Evolutionary conservation across 805 yeast genomes (phyloP).

Genomic region (Kregervanrija pseudodelftensis): DNA sequence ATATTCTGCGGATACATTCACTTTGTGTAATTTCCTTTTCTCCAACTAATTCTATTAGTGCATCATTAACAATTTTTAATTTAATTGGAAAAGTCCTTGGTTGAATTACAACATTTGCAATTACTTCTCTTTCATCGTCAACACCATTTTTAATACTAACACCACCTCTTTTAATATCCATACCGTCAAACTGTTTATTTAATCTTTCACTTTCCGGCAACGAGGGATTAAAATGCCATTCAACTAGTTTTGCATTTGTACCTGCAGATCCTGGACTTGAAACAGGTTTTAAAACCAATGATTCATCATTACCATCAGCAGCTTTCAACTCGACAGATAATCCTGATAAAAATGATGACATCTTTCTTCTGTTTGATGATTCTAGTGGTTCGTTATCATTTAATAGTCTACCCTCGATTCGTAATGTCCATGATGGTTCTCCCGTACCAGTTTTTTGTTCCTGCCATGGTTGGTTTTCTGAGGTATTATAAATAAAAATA

Average conservation of each 20-base stretch:
- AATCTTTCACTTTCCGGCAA: conserved; percentile 25
- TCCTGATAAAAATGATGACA: conserved; percentile 76
- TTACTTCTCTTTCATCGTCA: conserved; percentile 39
- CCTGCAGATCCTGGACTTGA: conserved; percentile 13
- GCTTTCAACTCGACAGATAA: conserved; percentile 67
- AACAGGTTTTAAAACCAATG: conserved; percentile 15
- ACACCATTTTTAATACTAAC: conserved; percentile 22
- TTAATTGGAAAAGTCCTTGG: conserved; percentile 69
- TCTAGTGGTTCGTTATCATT: conserved; percentile 38
- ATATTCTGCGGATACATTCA: conserved; percentile 48
- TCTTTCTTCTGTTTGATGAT: conserved; percentile 47
- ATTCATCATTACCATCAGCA: conserved; percentile 20
- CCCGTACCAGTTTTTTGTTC: conserved; percentile 12
- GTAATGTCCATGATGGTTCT: conserved; percentile 67
- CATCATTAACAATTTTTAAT: conserved; percentile 53
- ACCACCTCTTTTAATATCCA: conserved; percentile 82
- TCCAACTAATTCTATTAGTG: conserved; percentile 66
- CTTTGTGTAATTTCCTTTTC: conserved; percentile 76
- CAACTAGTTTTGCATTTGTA: conserved; percentile 46
- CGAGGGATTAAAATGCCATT: conserved; percentile 76
- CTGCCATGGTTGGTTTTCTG: conserved; percentile 91
- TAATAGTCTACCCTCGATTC: conserved; percentile 80
- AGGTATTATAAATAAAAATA: conserved; percentile 72
- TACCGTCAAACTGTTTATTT: conserved; percentile 65
- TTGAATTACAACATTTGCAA: conserved; percentile 70